Evolutionary conservation across 768 basidiomycete species (phyloP).

Genomic region (Boletus reticuloceps): DNA sequence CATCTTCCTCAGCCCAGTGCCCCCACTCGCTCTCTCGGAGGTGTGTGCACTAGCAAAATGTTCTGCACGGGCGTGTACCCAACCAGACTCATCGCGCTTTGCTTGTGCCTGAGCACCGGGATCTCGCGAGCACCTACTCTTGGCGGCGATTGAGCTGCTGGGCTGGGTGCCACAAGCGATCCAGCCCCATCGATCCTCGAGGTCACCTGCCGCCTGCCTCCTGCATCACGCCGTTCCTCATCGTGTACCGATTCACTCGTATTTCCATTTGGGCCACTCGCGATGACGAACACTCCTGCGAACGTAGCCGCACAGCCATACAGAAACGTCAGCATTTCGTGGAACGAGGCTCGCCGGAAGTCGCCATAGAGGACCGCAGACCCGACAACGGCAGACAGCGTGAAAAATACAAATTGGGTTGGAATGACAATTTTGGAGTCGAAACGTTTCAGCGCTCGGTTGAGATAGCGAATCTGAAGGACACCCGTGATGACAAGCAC

Average conservation of each 20-base stretch:
- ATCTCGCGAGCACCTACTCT: constrained; percentile 39
- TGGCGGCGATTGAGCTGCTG: constrained; percentile 49
- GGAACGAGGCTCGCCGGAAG: constrained; percentile 79
- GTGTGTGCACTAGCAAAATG: constrained; percentile 63
- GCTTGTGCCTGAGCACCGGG: constrained; percentile 49
- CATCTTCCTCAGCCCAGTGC: constrained; percentile 25
- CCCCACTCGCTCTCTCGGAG: constrained; percentile 47
- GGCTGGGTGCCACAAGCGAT: constrained; percentile 24
- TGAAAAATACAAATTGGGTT: constrained; percentile 93
- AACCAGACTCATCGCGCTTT: constrained; percentile 58
- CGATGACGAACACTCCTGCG: constrained; percentile 84
- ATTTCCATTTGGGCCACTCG: constrained; percentile 50
- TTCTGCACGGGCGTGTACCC: constrained; percentile 78
- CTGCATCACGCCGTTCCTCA: constrained; percentile 33
- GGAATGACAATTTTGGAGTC: constrained; percentile 95
- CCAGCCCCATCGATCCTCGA: constrained; percentile 27
- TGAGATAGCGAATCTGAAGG: constrained; percentile 82
- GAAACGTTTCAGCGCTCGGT: constrained; percentile 87
- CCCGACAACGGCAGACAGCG: constrained; percentile 87
- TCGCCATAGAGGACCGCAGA: constrained; percentile 94
- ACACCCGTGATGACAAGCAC: constrained; percentile 71
- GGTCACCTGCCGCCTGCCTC: constrained; percentile 26
- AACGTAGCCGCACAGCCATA: constrained; percentile 92
- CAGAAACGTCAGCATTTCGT: constrained; percentile 78
- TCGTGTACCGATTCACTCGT: constrained; percentile 28